These are phyloP conservation scores for Xylaria sp. DNA, from an alignment of 2,329 filamentous ascomycete species.

Conservation along the genomic window DNA sequence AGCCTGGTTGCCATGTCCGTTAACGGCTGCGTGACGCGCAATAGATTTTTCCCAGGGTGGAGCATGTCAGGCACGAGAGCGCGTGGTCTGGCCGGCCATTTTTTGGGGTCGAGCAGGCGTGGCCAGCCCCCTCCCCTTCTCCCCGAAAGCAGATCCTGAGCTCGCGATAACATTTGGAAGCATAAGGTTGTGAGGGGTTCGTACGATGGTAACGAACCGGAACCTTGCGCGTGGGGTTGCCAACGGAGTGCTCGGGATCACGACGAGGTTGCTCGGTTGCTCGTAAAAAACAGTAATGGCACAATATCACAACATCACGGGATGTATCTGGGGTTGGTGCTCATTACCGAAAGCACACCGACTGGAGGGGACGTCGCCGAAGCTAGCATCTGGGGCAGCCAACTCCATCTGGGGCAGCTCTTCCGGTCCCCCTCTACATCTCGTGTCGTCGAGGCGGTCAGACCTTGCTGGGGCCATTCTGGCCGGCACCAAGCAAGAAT, in stretches of 20 bases:
- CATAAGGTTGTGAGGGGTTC: slow-evolving; percentile 3
- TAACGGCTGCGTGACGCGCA: slow-evolving; percentile 29
- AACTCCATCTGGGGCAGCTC: slow-evolving; percentile 14
- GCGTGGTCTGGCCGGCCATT: slow-evolving; percentile 21
- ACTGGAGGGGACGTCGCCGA: slow-evolving; percentile 25
- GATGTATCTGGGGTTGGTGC: slow-evolving; percentile 19
- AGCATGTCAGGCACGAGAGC: slow-evolving; percentile 20
- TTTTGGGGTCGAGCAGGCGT: slow-evolving; percentile 19
- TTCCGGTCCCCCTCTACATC: slow-evolving; percentile 16
- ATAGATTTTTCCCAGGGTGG: slow-evolving; percentile 28
- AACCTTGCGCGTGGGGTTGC: slow-evolving; percentile 22
- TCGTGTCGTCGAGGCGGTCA: slow-evolving; percentile 6
- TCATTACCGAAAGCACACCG: slow-evolving; percentile 27
- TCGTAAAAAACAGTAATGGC: background rate
- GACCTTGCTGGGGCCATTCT: background rate
- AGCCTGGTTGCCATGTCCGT: slow-evolving; percentile 20
- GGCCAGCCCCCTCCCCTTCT: too few relatives aligned
- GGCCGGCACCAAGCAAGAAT: background rate
- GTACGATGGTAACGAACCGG: slow-evolving; percentile 25
- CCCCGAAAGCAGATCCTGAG: slow-evolving; percentile 15
- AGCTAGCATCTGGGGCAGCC: background rate
- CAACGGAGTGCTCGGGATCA: slow-evolving; percentile 16
- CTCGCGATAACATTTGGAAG: slow-evolving; percentile 3
- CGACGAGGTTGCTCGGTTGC: slow-evolving; percentile 17
- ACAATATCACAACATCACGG: slow-evolving; percentile 28